Percentiles rank a stretch among this genome's conserved stretches.
Conservation (phyloP, 106 monocot species). For the Dendrobium officinale region DNA sequence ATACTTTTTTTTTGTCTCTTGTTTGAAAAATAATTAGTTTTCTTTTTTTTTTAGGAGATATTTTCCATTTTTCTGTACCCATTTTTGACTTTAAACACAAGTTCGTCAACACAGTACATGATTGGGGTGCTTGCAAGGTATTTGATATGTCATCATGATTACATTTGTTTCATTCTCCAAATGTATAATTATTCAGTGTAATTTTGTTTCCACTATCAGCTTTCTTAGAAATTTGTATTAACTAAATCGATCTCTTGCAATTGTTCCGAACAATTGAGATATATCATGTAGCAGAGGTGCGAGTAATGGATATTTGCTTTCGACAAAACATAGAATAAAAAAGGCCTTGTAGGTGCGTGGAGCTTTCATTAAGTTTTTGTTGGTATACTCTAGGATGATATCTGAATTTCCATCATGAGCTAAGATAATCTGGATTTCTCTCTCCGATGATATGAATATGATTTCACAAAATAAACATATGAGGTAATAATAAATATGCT, state of each 20-base stretch:
- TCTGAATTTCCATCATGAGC: too few relatives aligned
- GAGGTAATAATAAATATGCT: too few relatives aligned
- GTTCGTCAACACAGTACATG: constrained; percentile 46
- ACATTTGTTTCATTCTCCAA: neutral
- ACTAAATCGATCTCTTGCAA: neutral
- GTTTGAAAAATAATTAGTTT: neutral
- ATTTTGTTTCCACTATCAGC: neutral
- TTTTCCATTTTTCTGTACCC: constrained; percentile 72
- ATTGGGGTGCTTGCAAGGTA: constrained; percentile 68
- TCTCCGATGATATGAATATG: too few relatives aligned
- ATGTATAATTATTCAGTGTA: neutral
- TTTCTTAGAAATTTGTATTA: neutral
- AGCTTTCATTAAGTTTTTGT: neutral
- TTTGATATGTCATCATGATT: constrained; percentile 1
- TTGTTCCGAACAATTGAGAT: neutral
- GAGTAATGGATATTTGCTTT: neutral
- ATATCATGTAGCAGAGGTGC: neutral
- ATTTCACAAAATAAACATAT: too few relatives aligned
- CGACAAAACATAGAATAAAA: neutral
- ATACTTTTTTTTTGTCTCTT: neutral
- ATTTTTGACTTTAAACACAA: constrained; percentile 58
- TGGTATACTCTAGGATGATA: too few relatives aligned
- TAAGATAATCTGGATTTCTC: too few relatives aligned
- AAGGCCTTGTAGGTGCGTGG: neutral
- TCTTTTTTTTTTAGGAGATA: constrained; percentile 37